Base-by-base conservation (phyloP, 2,329 filamentous ascomycete genomes). In the Xylaria sp. region DNA sequence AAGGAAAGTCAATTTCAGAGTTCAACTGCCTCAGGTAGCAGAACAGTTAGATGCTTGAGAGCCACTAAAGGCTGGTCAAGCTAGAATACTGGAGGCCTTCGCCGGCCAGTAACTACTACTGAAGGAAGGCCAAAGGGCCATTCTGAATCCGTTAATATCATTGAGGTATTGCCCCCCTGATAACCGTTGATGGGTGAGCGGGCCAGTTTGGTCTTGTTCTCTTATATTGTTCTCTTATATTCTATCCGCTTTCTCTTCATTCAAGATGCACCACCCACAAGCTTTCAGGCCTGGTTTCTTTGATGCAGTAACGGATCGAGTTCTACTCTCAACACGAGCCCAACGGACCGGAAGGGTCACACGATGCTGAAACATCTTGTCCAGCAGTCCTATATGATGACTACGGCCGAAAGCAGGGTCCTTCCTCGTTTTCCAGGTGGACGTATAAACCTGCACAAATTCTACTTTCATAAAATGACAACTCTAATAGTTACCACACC, bases 401-500 rank as follows among this genome's bases (percentile, higher is more conserved):
- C 48, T 44, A 49, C 24, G 19, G 13, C 5, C n/a, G 13, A 22
- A 26, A 24, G 18, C 57, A 49, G 37, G 50, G 57, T 50, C 21
- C 21, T 16, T 48, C 52, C 50, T 43, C 39, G 50, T 21, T 21
- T 11, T 22, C 7, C 11, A 2, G 21, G 18, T 13, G 9, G 39
- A 39, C 40, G 7, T 24, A 41, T 8, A 19, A 44, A 16, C 16
- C 39, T 7, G 26, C 26, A 39, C 16, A 44, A 53, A 59, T 44
- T 48, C 52, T 50, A 50, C 52, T 37, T 44, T 1, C 34, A 9
- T 41, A 38, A n/a, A 16, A 13, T 26, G 13, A 46, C 52, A 52
- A 52, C 43, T 53, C 9, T 49, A 52, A 52, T 43, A 42, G n/a
- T n/a, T n/a, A n/a, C n/a, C n/a, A n/a, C n/a, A n/a, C 24, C 17